Evolutionary conservation across 108 stramenopile species (phyloP).

Genomic region (Cyclostephanos tholiformis): DNA sequence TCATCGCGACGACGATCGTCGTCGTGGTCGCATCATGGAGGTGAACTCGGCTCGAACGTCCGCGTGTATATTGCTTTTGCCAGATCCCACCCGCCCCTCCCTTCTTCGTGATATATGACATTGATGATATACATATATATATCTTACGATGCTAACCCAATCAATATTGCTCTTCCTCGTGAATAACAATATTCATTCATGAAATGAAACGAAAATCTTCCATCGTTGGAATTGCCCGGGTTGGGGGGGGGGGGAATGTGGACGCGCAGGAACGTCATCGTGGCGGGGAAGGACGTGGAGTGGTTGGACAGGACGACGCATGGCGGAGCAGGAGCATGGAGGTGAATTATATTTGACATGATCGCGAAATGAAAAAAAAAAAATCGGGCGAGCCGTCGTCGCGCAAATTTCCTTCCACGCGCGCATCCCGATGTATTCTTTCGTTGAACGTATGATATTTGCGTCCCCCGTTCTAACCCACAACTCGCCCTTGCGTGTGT

Average conservation of each 20-base stretch:
- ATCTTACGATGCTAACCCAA: too few species aligned
- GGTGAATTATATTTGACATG: conserved; percentile 30
- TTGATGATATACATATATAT: too few species aligned
- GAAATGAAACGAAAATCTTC: too few species aligned
- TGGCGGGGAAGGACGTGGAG: not conserved
- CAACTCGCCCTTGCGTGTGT: not conserved
- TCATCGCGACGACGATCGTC: not conserved
- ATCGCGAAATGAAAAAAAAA: not conserved
- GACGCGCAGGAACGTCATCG: not conserved
- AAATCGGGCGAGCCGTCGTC: not conserved
- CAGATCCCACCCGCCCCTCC: too few species aligned
- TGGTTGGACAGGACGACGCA: not conserved
- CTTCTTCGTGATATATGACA: too few species aligned
- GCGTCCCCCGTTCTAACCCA: not conserved
- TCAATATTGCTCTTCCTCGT: too few species aligned
- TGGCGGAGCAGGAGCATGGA: conserved; percentile 27
- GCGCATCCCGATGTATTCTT: not conserved
- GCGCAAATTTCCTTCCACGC: not conserved
- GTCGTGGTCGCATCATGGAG: conserved; percentile 5
- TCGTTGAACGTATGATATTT: too few species aligned
- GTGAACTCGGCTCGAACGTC: not conserved
- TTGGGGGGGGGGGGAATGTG: too few species aligned
- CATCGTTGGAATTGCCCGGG: too few species aligned
- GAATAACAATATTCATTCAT: too few species aligned
- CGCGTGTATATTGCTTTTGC: too few species aligned